A percentile compares a stretch with the other conserved stretches of the same genome.
These are phyloP conservation scores for Amaranthus hypochondriacus DNA, from an alignment of 148 eudicot genomes.

Conservation along the genomic window DNA sequence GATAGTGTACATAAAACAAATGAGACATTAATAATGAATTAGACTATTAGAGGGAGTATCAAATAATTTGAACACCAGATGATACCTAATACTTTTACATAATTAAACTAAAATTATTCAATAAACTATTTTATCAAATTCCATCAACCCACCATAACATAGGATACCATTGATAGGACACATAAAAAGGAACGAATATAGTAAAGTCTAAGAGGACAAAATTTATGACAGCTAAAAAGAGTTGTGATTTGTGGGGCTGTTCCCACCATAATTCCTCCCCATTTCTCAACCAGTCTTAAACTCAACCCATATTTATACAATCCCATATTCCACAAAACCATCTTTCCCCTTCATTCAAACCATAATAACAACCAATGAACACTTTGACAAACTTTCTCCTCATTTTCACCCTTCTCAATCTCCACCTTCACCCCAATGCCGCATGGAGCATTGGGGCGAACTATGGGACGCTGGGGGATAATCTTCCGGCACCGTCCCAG, in stretches of 20 bases:
- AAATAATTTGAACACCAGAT: too few relatives aligned
- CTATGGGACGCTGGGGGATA: constrained; percentile 62
- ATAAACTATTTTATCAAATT: too few relatives aligned
- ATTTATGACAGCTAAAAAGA: neutral
- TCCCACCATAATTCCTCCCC: constrained; percentile 18
- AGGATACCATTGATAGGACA: neutral
- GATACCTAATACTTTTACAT: too few relatives aligned
- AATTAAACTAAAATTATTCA: too few relatives aligned
- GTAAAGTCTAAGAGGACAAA: neutral
- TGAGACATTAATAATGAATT: neutral
- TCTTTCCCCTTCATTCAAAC: neutral
- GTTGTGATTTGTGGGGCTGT: neutral
- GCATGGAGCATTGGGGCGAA: constrained; percentile 51
- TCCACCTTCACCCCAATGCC: constrained; percentile 1
- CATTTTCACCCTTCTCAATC: neutral
- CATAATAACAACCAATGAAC: neutral
- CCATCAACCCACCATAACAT: neutral
- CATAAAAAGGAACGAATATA: neutral
- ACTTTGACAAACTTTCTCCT: neutral
- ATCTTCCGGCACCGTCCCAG: constrained; percentile 60
- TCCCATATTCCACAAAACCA: neutral
- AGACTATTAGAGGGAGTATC: neutral
- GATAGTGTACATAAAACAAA: too few relatives aligned
- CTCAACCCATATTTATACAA: constrained; percentile 14
- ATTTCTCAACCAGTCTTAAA: neutral